Evolutionary conservation across 2,329 filamentous ascomycete genomes (phyloP).

Genomic region (Paracorniculantispora psalliotae): DNA sequence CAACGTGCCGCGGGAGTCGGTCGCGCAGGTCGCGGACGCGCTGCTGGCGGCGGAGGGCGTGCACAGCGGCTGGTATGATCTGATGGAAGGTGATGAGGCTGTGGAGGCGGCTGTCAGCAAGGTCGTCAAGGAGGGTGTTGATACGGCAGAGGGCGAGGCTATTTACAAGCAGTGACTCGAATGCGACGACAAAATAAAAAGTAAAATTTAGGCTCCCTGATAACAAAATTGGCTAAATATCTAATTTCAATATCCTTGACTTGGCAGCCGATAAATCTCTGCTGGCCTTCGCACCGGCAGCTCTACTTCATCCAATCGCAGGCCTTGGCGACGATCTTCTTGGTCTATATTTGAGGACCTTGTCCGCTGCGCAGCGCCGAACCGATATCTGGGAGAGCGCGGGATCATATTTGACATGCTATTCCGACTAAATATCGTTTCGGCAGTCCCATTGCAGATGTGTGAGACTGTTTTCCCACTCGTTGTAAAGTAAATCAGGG

Average conservation of each 20-base stretch:
- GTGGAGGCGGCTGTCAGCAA: conserved; percentile 42
- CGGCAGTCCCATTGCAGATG: conserved; percentile 20
- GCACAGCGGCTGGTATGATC: conserved; percentile 49
- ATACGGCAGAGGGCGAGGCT: conserved; percentile 49
- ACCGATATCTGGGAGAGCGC: neutral
- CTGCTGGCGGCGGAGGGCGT: conserved; percentile 46
- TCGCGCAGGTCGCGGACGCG: conserved; percentile 53
- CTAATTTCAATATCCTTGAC: neutral
- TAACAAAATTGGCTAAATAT: neutral
- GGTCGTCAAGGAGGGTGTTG: conserved; percentile 44
- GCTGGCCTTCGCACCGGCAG: neutral
- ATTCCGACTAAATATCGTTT: conserved; percentile 13
- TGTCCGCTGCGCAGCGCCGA: neutral
- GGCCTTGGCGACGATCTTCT: neutral
- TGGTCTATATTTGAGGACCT: neutral
- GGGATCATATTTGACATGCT: neutral
- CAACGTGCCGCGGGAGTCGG: conserved; percentile 50
- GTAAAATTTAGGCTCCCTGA: neutral
- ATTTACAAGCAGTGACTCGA: conserved; percentile 21
- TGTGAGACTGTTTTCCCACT: conserved; percentile 40
- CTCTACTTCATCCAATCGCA: conserved; percentile 3
- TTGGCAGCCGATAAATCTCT: neutral
- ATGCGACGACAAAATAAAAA: neutral
- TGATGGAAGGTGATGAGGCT: conserved; percentile 49
- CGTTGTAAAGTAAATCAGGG: conserved; percentile 68